Evolutionary conservation across 148 eudicot species (phyloP).

Genomic region (Chenopodium quinoa): DNA sequence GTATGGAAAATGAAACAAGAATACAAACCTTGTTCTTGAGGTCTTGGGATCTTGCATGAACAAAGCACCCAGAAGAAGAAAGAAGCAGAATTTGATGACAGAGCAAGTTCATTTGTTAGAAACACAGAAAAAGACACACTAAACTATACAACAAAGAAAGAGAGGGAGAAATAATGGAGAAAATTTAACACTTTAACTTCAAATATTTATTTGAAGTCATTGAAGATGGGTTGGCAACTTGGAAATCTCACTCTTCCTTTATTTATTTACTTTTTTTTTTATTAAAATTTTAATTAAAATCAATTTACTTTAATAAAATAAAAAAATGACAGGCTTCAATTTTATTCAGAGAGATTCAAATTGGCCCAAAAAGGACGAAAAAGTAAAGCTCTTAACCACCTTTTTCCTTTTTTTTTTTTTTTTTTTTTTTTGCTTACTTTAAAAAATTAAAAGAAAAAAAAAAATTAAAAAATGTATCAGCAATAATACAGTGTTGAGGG

Average conservation of each 20-base stretch:
- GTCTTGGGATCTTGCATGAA: slow-evolving; percentile 86
- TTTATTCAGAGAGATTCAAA: slow-evolving; percentile 8
- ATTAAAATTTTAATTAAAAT: not conserved
- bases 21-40: slow-evolving; percentile 47
- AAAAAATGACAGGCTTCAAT: slow-evolving; percentile 9
- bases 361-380: slow-evolving; percentile 23
- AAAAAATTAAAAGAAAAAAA: too few relatives aligned
- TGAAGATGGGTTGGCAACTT: slow-evolving; percentile 9
- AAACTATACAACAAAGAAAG: not conserved
- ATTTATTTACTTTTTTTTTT: slow-evolving; percentile 7
- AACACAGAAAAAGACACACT: not conserved
- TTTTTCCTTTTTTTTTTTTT: not conserved
- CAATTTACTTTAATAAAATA: not conserved
- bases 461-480: slow-evolving; percentile 6
- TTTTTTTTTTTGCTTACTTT: not conserved
- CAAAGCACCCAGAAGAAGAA: slow-evolving; percentile 33
- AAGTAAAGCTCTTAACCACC: slow-evolving; percentile 24
- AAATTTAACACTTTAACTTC: slow-evolving; percentile 10
- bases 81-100: slow-evolving; percentile 19
- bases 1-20: not conserved
- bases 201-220: not conserved
- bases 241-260: slow-evolving; percentile 16
- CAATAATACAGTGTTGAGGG: slow-evolving; percentile 16
- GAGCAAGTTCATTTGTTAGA: slow-evolving; percentile 27
- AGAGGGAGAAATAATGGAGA: not conserved